phyloP scores from a whole-genome alignment of 176 grass and related monocot genomes.

The Zoysia japonica region DNA sequence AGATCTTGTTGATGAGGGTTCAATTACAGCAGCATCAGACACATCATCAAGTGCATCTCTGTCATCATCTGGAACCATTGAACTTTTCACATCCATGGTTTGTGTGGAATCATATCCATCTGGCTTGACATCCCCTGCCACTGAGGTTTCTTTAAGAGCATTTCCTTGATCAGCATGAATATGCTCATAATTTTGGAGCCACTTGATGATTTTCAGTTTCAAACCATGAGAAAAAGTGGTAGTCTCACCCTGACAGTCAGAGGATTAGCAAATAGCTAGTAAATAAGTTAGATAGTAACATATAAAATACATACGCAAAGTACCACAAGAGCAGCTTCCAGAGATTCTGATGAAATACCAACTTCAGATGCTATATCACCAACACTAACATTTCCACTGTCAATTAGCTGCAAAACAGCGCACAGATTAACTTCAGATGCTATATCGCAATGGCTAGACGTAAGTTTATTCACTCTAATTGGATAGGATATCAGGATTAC shows the following conservation, averaged over 20 bases:
- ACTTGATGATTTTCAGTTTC: slow-evolving; percentile 93
- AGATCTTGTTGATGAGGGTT: slow-evolving; percentile 42
- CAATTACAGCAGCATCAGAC: slow-evolving; percentile 41
- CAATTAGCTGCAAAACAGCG: slow-evolving; percentile 68
- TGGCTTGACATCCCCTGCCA: slow-evolving; percentile 44
- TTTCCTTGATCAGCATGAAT: slow-evolving; percentile 43
- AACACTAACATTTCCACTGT: slow-evolving; percentile 68
- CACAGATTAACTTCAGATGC: slow-evolving; percentile 21
- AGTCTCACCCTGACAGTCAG: slow-evolving; percentile 82
- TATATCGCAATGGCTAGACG: neutral
- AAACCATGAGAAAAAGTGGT: slow-evolving; percentile 93
- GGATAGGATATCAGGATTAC: slow-evolving; percentile 43
- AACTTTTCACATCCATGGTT: slow-evolving; percentile 35
- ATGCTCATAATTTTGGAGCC: slow-evolving; percentile 70
- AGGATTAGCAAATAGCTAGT: slow-evolving; percentile 39
- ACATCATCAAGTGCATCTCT: slow-evolving; percentile 38
- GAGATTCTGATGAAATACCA: slow-evolving; percentile 88
- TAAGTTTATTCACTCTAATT: slow-evolving; percentile 13
- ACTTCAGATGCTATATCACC: slow-evolving; percentile 88
- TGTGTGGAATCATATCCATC: slow-evolving; percentile 39
- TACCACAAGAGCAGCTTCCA: slow-evolving; percentile 97
- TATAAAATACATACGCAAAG: slow-evolving; percentile 12
- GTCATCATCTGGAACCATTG: slow-evolving; percentile 33
- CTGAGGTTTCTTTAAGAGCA: slow-evolving; percentile 39
- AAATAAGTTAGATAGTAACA: slow-evolving; percentile 42